phyloP scores from a whole-genome alignment of 2,329 filamentous ascomycete species.

The Botrytis paeoniae region DNA sequence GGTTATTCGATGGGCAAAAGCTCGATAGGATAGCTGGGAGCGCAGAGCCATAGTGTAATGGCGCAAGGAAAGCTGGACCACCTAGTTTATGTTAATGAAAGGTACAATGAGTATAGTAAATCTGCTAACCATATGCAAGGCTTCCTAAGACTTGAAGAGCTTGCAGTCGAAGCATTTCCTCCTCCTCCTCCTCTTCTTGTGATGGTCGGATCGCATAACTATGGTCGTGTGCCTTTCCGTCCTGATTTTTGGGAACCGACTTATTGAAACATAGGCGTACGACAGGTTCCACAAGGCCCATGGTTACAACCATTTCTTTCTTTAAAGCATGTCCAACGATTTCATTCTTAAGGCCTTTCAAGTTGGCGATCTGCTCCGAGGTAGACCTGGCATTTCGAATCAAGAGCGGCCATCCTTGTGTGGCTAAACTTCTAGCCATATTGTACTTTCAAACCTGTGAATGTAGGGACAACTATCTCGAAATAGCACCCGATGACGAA shows the following conservation, averaged over 20 bases:
- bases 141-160: slow-evolving; percentile 82
- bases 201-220: slow-evolving; percentile 40
- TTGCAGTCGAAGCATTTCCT: slow-evolving; percentile 69
- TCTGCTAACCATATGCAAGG: slow-evolving; percentile 70
- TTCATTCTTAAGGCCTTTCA: slow-evolving; percentile 81
- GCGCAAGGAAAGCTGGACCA: slow-evolving; percentile 73
- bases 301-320: slow-evolving; percentile 74
- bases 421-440: slow-evolving; percentile 19
- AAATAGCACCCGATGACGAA: neutral
- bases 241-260: slow-evolving; percentile 41
- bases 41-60: slow-evolving; percentile 65
- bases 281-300: slow-evolving; percentile 65
- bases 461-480: neutral
- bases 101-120: neutral
- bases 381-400: slow-evolving; percentile 53
- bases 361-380: slow-evolving; percentile 54
- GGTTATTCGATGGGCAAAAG: slow-evolving; percentile 62
- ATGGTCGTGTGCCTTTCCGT: slow-evolving; percentile 50
- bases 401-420: slow-evolving; percentile 48
- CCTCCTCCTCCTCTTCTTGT: slow-evolving; percentile 62
- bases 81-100: slow-evolving; percentile 48
- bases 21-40: slow-evolving; percentile 69
- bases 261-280: slow-evolving; percentile 48
- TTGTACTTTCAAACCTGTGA: neutral
- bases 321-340: slow-evolving; percentile 82